Evolutionary conservation across 805 yeast genomes (phyloP), one percentile per base, ranked within the genome.

Genomic region (Citeromyces nyonsensis): DNA sequence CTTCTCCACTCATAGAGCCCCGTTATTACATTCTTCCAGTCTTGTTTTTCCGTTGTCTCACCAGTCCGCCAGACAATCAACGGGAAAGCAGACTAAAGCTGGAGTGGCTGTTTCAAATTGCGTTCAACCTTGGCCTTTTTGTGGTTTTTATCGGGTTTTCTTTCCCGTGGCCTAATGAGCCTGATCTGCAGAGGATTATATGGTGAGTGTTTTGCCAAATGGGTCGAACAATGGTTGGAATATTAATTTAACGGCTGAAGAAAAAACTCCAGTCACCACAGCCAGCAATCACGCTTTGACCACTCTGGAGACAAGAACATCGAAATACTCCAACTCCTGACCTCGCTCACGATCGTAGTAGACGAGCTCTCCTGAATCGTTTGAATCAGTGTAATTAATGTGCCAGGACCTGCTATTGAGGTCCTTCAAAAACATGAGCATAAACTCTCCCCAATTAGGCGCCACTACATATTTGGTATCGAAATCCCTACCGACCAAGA

Each of bases 1-100:
- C 97, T 13, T 76, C 95, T 0, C 98, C 97, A 4, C 59, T 91
- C 40, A 75, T 91, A 45, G 98, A 91, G 52, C 95, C 96, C 31
- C 68, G 98, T 36, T 91, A 91, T 50, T 91, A 78, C 51, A 81
- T 88, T 31, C 44, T 84, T 4, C 96, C 97, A 4, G 73, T 69
- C 47, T 49, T 80, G 9, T 51, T 85, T 26, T 84, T 86, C 72
- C 66, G 96, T 42, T 33, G 82, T 3, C 63, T 71, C 36, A 51
- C 65, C 10, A 52, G 54, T 9, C 69, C 73, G 11, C 37, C 30
- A 24, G 37, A 24, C 28, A 43, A 38, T 12, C 41, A 41, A 11
- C 14, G 10, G 29, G n/a, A 49, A 15, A 39, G 45, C 15, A 58
- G 79, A 40, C 52, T 65, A 32, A 33, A 48, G 2, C 37, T 59